Conservation (phyloP, 805 yeast genomes). For the Tetrapisispora pingtungensis region DNA sequence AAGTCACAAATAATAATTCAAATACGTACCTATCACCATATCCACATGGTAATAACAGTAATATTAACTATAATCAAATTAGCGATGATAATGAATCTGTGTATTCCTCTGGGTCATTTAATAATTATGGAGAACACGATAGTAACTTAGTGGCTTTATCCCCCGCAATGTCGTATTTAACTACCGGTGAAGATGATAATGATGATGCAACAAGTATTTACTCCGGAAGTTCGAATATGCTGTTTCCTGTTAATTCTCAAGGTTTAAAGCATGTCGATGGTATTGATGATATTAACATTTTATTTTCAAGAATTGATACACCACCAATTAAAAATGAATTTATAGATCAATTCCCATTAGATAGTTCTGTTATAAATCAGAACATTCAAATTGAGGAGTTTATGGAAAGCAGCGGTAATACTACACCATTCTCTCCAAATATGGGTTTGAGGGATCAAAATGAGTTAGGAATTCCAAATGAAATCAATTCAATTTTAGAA, state of each 20-base stretch:
- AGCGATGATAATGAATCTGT: conserved; percentile 1
- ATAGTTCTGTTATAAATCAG: background rate
- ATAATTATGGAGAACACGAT: too few species aligned
- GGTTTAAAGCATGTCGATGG: conserved; percentile 20
- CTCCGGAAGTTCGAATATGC: conserved; percentile 15
- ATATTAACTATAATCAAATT: background rate
- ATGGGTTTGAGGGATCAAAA: conserved; percentile 19
- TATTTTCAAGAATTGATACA: conserved; percentile 6
- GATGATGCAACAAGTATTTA: conserved; percentile 25
- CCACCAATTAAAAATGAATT: conserved; percentile 4
- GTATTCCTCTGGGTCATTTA: background rate
- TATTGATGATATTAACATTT: conserved; percentile 16
- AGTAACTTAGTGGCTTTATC: conserved; percentile 12
- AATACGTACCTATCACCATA: background rate
- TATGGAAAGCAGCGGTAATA: background rate
- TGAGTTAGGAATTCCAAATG: conserved; percentile 2
- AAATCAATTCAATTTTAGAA: background rate
- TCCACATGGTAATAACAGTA: background rate
- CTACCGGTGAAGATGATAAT: conserved; percentile 18
- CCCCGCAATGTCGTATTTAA: conserved; percentile 19
- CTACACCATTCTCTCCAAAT: conserved; percentile 1
- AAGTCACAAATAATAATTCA: background rate
- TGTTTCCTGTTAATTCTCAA: conserved; percentile 18
- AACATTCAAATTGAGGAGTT: background rate
- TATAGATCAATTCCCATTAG: background rate